Evolutionary conservation across 805 yeast genomes (phyloP), one percentile per base, ranked within the genome.

Genomic region (Jamesozyma piceae): DNA sequence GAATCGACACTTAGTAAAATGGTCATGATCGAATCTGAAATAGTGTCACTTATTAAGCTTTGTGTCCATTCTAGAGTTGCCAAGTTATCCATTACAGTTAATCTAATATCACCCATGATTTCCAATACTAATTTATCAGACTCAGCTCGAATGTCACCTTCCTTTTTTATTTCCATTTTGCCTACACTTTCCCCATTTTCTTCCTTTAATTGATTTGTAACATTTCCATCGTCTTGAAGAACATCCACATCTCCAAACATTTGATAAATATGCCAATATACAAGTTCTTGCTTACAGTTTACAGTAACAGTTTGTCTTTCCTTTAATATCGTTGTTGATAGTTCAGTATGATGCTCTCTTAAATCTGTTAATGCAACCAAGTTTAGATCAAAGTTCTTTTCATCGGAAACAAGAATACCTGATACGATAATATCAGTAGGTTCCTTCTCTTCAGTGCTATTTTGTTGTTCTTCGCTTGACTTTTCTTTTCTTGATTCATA

Each of bases 21-120:
- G 0, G 97, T 96, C 45, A 92, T 75, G 1, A 88, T 83, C 14
- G 95, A 81, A 57, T 92, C 99, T 0, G 98, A 98, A 48, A 92
- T 76, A 0, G 96, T 82, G 55, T 92, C 98, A 47, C 84, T 89
- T 66, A 88, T 77, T 43, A 85, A 69, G 45, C 88, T 89, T 51
- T 94, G 90, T 15, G 78, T 75, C 98, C 98, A 92, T 60, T 86
- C 94, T 13, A 90, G 79, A 0, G 82, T 73, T 5, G 84, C 79
- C 9, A 72, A 51, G 40, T 71, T 66, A 20, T 69, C 68, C 33
- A 64, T 64, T 13, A 77, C 62, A 37, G 70, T 75, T 52, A 73
- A 71, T 46, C 59, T 72, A 30, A 83, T 73, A 31, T 74, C 75
- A 45, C 76, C 77, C 88, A 83, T 80, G n/a, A 83, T 70, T 44